phyloP scores from a whole-genome alignment of 352 stramenopile genomes.

The Phytophthora meadii region DNA sequence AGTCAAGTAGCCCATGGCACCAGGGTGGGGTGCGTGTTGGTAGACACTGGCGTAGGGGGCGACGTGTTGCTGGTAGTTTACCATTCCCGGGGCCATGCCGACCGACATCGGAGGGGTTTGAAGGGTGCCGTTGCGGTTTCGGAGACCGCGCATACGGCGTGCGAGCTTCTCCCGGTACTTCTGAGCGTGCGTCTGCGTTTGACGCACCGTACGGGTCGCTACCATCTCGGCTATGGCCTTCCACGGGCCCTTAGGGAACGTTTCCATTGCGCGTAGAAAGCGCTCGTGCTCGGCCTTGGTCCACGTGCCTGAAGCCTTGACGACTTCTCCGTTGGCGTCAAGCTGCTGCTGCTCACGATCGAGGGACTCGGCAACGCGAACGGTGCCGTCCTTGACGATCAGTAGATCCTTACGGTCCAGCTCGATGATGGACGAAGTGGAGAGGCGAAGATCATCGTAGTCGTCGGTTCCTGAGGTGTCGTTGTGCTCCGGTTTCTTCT shows the following conservation, averaged over 20 bases:
- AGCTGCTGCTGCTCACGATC: conserved; percentile 57
- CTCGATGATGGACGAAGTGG: conserved; percentile 44
- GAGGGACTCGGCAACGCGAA: conserved; percentile 68
- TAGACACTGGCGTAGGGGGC: conserved; percentile 26
- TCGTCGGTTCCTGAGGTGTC: conserved; percentile 3
- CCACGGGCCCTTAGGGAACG: conserved; percentile 68
- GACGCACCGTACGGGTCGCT: conserved; percentile 65
- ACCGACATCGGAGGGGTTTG: conserved; percentile 43
- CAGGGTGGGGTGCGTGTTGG: conserved; percentile 20
- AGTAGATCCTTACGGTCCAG: conserved; percentile 77
- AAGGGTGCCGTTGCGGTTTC: conserved; percentile 67
- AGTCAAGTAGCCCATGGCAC: conserved; percentile 17
- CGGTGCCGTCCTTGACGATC: conserved; percentile 78
- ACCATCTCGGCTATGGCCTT: conserved; percentile 74
- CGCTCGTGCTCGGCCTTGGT: conserved; percentile 65
- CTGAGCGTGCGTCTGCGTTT: conserved; percentile 75
- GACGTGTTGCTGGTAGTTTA: conserved; percentile 11
- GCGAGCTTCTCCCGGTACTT: conserved; percentile 75
- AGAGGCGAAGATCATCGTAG: conserved; percentile 38
- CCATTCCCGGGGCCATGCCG: conserved; percentile 1
- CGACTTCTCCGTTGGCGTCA: conserved; percentile 60
- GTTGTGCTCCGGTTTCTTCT: conserved; percentile 27
- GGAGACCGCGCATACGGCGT: conserved; percentile 62
- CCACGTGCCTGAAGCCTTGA: conserved; percentile 68
- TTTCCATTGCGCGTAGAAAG: conserved; percentile 66